A percentile compares a stretch with the other conserved stretches of the same genome.
Evolutionary conservation across 805 yeast species (phyloP).

Genomic region (Candida vaughaniae): DNA sequence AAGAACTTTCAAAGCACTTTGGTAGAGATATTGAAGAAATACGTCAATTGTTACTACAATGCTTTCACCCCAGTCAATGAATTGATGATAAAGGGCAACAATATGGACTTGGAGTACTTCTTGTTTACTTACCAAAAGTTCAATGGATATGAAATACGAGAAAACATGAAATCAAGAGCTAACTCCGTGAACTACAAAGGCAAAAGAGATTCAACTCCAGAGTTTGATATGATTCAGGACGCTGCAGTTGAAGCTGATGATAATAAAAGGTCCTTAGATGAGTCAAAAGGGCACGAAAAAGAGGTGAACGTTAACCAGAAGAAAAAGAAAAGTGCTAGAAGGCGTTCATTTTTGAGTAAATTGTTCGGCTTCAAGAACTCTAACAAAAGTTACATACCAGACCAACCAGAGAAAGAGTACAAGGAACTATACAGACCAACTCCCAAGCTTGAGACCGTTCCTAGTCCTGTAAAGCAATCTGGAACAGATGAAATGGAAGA

Average conservation of each 20-base stretch:
- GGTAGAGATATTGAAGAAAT: conserved; percentile 20
- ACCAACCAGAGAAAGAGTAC: conserved; percentile 5
- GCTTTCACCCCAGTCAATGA: conserved; percentile 22
- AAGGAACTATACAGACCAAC: conserved; percentile 14
- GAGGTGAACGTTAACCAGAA: no score
- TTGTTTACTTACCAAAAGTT: conserved; percentile 9
- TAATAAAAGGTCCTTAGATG: not conserved
- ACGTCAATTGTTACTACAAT: conserved; percentile 21
- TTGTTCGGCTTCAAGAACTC: conserved; percentile 10
- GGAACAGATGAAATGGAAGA: not conserved
- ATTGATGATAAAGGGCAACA: conserved; percentile 19
- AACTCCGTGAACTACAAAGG: conserved; percentile 4
- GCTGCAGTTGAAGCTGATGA: not conserved
- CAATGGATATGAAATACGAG: conserved; percentile 12
- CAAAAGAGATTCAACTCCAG: not conserved
- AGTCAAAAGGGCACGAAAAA: not conserved
- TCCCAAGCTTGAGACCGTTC: conserved; percentile 9
- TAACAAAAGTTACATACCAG: conserved; percentile 2
- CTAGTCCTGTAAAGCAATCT: no score
- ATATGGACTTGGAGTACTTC: conserved; percentile 11
- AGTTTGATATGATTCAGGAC: not conserved
- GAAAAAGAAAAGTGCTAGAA: conserved; percentile 4
- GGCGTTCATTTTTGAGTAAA: conserved; percentile 12
- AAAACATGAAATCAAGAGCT: conserved; percentile 13
- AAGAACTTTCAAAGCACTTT: conserved; percentile 21